These are phyloP conservation scores for Cladosporium halotolerans DNA, from an alignment of 2,329 filamentous ascomycete species.

Conservation along the genomic window DNA sequence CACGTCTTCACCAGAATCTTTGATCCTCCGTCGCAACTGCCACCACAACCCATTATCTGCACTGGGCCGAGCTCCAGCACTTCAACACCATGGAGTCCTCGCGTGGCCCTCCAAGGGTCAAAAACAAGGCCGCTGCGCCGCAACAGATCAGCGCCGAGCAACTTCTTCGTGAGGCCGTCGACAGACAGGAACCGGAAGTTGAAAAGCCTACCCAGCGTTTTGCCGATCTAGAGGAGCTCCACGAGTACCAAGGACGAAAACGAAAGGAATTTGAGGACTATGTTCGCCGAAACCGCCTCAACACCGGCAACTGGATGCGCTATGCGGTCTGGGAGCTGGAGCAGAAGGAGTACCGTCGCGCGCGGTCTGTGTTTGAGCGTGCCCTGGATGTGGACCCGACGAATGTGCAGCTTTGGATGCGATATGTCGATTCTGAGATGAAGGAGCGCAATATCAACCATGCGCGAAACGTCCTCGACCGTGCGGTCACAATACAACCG, in stretches of 20 bases:
- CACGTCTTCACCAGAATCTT: too few relatives aligned
- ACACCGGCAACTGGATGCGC: constrained; percentile 98
- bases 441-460: constrained; percentile 94
- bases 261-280: constrained; percentile 97
- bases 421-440: constrained; percentile 96
- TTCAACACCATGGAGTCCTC: constrained; percentile 74
- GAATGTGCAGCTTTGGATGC: constrained; percentile 78
- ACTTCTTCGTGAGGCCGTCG: constrained; percentile 91
- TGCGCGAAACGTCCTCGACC: constrained; percentile 86
- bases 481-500: constrained; percentile 86
- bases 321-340: constrained; percentile 97
- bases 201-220: constrained; percentile 92
- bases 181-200: constrained; percentile 82
- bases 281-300: constrained; percentile 87
- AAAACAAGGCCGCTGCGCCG: constrained; percentile 91
- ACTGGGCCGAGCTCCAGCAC: too few relatives aligned
- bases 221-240: constrained; percentile 91
- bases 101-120: constrained; percentile 89
- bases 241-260: constrained; percentile 94
- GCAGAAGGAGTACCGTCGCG: constrained; percentile 92
- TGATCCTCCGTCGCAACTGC: background rate
- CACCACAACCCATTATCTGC: background rate
- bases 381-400: constrained; percentile 88
- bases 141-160: constrained; percentile 89
- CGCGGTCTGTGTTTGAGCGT: constrained; percentile 87